phyloP scores from a whole-genome alignment of 768 basidiomycete species.

The Pulveroboletus sp. region DNA sequence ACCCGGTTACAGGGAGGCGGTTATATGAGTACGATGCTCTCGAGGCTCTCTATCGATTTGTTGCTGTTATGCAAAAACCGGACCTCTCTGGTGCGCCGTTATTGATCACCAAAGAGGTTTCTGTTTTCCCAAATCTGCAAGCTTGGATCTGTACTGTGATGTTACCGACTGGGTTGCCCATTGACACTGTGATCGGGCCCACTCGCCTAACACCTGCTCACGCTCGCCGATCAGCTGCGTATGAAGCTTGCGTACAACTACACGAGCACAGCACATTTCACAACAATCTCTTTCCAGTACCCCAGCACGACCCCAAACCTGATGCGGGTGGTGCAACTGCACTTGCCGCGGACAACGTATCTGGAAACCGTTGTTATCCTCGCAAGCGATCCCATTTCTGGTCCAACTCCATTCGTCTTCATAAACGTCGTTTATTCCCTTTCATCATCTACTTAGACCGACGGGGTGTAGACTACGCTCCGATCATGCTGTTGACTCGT shows the following conservation, averaged over 20 bases:
- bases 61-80: slow-evolving; percentile 20
- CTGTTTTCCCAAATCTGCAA: slow-evolving; percentile 14
- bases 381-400: slow-evolving; percentile 67
- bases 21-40: slow-evolving; percentile 58
- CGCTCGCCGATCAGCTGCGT: slow-evolving; percentile 59
- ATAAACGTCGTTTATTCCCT: slow-evolving; percentile 21
- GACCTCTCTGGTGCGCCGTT: slow-evolving; percentile 11
- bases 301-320: slow-evolving; percentile 4
- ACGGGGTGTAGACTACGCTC: slow-evolving; percentile 39
- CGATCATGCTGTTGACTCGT: slow-evolving; percentile 63
- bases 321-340: background rate
- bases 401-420: slow-evolving; percentile 37
- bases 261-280: slow-evolving; percentile 49
- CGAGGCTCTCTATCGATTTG: slow-evolving; percentile 51
- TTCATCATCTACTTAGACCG: slow-evolving; percentile 40
- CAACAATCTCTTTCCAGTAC: slow-evolving; percentile 37
- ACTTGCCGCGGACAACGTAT: slow-evolving; percentile 24
- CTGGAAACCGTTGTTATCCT: slow-evolving; percentile 51
- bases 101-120: slow-evolving; percentile 22
- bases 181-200: slow-evolving; percentile 42
- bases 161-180: slow-evolving; percentile 40
- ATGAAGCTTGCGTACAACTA: slow-evolving; percentile 48
- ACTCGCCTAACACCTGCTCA: slow-evolving; percentile 42
- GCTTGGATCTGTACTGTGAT: slow-evolving; percentile 46
- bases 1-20: slow-evolving; percentile 58